Evolutionary conservation across 768 basidiomycete species (phyloP).

Genomic region (Chalciporus chontae): DNA sequence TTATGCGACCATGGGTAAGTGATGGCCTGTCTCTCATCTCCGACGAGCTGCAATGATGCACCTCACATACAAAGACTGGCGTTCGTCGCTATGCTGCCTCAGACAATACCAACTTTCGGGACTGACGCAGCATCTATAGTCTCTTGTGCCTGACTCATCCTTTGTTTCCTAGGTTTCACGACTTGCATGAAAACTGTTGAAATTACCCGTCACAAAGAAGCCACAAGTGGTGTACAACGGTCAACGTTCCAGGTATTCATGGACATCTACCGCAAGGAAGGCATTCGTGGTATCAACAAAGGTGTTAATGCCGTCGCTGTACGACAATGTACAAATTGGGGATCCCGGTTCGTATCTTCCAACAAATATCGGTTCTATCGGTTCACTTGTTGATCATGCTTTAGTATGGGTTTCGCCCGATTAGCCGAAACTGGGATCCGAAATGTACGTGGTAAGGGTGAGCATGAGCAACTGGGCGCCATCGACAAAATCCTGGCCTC

Average conservation of each 20-base stretch:
- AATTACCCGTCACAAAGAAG: constrained; percentile 94
- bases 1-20: constrained; percentile 99
- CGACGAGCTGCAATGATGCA: constrained; percentile 15
- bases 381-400: constrained; percentile 5
- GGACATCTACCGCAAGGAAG: constrained; percentile 92
- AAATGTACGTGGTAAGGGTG: constrained; percentile 71
- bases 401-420: constrained; percentile 94
- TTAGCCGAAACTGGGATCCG: constrained; percentile 82
- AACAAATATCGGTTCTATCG: neutral
- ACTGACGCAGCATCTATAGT: neutral
- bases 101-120: constrained; percentile 14
- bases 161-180: constrained; percentile 71
- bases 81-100: constrained; percentile 13
- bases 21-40: constrained; percentile 2
- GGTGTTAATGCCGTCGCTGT: constrained; percentile 95
- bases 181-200: constrained; percentile 99
- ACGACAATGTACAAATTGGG: constrained; percentile 92
- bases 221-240: constrained; percentile 76
- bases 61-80: constrained; percentile 16
- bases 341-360: constrained; percentile 61
- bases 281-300: constrained; percentile 96
- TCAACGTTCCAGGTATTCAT: constrained; percentile 93
- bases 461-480: constrained; percentile 69
- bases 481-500: constrained; percentile 88
- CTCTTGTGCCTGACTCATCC: constrained; percentile 7